Evolutionary conservation across 1,284 basidiomycete genomes (phyloP).

Genomic region (Inonotus hispidus): DNA sequence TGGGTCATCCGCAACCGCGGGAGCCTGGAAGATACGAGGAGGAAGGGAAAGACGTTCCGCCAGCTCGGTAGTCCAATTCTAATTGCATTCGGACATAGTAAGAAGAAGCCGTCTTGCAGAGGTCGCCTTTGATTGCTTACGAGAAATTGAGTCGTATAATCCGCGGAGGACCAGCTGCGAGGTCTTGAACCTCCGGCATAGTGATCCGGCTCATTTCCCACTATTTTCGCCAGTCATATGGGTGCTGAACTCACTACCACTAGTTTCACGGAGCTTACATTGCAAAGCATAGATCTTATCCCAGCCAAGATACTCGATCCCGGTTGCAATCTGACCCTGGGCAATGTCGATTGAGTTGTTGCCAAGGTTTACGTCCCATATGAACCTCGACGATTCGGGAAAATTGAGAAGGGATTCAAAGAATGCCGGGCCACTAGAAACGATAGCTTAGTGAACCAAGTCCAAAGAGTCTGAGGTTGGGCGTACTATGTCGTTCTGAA

Average conservation of each 20-base stretch:
- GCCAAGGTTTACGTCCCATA: conserved; percentile 32
- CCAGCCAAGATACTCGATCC: conserved; percentile 28
- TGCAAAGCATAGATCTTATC: conserved; percentile 30
- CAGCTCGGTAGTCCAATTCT: conserved; percentile 31
- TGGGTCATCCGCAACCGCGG: conserved; percentile 29
- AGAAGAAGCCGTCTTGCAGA: neutral
- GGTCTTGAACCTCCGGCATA: conserved; percentile 28
- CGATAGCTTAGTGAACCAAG: neutral
- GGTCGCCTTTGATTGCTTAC: conserved; percentile 14
- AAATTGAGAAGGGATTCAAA: conserved; percentile 30
- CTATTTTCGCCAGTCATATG: conserved; percentile 18
- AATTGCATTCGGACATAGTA: neutral
- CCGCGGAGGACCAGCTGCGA: conserved; percentile 27
- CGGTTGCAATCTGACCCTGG: conserved; percentile 28
- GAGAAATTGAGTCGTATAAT: conserved; percentile 30
- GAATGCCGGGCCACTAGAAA: conserved; percentile 28
- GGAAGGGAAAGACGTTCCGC: conserved; percentile 27
- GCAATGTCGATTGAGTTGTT: conserved; percentile 32
- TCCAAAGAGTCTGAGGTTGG: neutral
- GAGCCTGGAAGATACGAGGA: conserved; percentile 29
- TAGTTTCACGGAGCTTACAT: conserved; percentile 22
- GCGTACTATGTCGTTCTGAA: conserved; percentile 29
- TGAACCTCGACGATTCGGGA: conserved; percentile 28
- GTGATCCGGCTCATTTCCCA: conserved; percentile 35
- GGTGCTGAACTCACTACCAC: neutral